Evolutionary conservation across 2,329 filamentous ascomycete genomes (phyloP), one percentile per base, ranked within the genome.

Genomic region (Aspergillus sp.): DNA sequence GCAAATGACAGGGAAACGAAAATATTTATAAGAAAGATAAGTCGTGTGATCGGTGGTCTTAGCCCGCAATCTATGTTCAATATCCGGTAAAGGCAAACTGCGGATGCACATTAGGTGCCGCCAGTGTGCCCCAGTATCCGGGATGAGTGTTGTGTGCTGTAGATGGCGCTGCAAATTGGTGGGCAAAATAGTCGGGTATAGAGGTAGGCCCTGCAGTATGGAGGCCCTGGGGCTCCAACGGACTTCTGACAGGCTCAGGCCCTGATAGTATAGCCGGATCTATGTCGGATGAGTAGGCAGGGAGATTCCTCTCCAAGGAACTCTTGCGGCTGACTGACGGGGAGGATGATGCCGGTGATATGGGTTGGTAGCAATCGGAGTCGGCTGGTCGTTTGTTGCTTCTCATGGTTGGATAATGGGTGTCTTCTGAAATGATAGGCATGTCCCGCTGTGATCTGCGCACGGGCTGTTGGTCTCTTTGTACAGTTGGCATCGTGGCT

Each of bases 121-220:
- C 44, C 6, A 63, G 43, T 27, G 52, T n/a, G 23, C 55, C 56
- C 63, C 63, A 65, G 23, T 57, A 60, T 6, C 52, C 56, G 23
- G 58, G 33, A 31, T 60, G 55, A 9, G 56, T 15, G 43, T 12
- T 46, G 33, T 57, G 56, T 9, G 41, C 57, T 39, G 53, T 15
- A 35, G 59, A 19, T 21, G 56, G 57, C 23, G 52, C 7, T 4
- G 56, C 33, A 45, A 60, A 57, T 21, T 65, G 63, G 43, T 65
- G 58, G 11, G 60, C 53, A 52, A 62, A 66, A n/a, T 64, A 61
- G 6, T 62, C 60, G 17, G 63, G 54, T 17, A 65, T 46, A 27
- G 57, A 64, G 8, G 58, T 44, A 31, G 53, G 14, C 12, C 54
- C 56, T 8, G 52, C 6, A 4, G 61, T 6, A 21, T 60, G 56